Evolutionary conservation across 2,329 filamentous ascomycete species (phyloP).

Genomic region (Aureobasidium leucospermi): DNA sequence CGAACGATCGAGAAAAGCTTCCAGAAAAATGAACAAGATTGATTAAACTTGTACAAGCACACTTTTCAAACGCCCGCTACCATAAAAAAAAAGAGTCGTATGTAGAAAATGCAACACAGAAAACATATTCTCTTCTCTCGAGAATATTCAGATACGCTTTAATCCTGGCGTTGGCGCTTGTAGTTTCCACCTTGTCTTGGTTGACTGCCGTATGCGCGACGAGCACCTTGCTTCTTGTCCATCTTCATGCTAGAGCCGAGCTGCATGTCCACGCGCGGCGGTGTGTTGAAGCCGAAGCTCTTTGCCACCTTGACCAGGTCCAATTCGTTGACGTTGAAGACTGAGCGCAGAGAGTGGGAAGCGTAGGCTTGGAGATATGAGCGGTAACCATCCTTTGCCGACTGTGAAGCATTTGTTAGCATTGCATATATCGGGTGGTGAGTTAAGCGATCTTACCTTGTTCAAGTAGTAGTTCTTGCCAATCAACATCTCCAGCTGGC

Average conservation of each 20-base stretch:
- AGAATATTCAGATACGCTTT: background rate
- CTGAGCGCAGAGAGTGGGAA: slow-evolving; percentile 71
- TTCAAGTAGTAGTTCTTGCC: slow-evolving; percentile 95
- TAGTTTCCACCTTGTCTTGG: slow-evolving; percentile 47
- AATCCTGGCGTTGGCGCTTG: slow-evolving; percentile 14
- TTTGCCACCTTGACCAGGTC: slow-evolving; percentile 80
- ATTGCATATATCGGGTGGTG: background rate
- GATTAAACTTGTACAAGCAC: background rate
- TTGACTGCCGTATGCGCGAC: slow-evolving; percentile 72
- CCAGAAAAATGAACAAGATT: background rate
- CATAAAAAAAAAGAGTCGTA: background rate
- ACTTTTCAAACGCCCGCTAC: slow-evolving; percentile 14
- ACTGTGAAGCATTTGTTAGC: slow-evolving; percentile 30
- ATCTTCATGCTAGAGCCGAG: slow-evolving; percentile 69
- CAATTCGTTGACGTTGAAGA: slow-evolving; percentile 76
- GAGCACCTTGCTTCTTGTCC: slow-evolving; percentile 56
- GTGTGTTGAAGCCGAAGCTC: slow-evolving; percentile 70
- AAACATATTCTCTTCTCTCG: background rate
- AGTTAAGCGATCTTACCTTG: slow-evolving; percentile 48
- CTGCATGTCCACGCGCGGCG: slow-evolving; percentile 71
- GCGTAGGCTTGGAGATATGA: slow-evolving; percentile 95
- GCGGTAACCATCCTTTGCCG: slow-evolving; percentile 67
- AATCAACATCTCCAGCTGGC: slow-evolving; percentile 86
- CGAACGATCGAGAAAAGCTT: background rate
- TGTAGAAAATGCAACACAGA: background rate